A percentile compares a stretch with the other conserved stretches of the same genome.
phyloP scores from a whole-genome alignment of 2,329 filamentous ascomycete genomes.

The Epichloe hybrida region DNA sequence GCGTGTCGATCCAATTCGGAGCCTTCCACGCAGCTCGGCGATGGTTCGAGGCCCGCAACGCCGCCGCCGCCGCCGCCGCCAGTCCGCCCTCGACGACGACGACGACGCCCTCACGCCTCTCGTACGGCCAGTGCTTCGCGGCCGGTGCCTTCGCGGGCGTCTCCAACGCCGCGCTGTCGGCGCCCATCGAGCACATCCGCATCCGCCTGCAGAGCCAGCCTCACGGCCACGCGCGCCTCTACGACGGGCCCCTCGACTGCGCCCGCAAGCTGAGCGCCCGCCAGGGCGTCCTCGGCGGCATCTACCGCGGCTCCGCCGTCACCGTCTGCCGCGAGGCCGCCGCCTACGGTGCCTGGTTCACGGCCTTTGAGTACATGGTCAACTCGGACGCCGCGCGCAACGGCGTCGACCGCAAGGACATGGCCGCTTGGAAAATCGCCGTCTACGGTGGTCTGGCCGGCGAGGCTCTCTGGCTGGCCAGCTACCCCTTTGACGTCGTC shows the following conservation, averaged over 20 bases:
- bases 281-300: slow-evolving; percentile 51
- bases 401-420: slow-evolving; percentile 57
- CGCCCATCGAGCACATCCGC: slow-evolving; percentile 91
- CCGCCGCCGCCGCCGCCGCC: slow-evolving; percentile 39
- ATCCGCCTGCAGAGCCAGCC: slow-evolving; percentile 95
- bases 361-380: slow-evolving; percentile 94
- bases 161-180: slow-evolving; percentile 76
- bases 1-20: slow-evolving; percentile 98
- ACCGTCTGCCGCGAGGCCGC: slow-evolving; percentile 82
- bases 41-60: slow-evolving; percentile 64
- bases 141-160: slow-evolving; percentile 87
- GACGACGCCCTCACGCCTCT: slow-evolving; percentile 32
- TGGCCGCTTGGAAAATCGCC: slow-evolving; percentile 76
- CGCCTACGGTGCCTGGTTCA: slow-evolving; percentile 93
- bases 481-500: slow-evolving; percentile 92
- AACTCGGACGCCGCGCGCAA: slow-evolving; percentile 74
- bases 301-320: slow-evolving; percentile 80
- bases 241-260: slow-evolving; percentile 78
- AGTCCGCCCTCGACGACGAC: slow-evolving; percentile 27
- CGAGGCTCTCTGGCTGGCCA: slow-evolving; percentile 83
- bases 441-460: slow-evolving; percentile 87
- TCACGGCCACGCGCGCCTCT: slow-evolving; percentile 66
- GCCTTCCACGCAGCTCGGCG: slow-evolving; percentile 89
- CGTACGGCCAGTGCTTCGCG: slow-evolving; percentile 77
- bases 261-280: slow-evolving; percentile 63